Evolutionary conservation across 1,284 basidiomycete genomes (phyloP), one percentile per base, ranked within the genome.

Genomic region (Vanrija sp.): DNA sequence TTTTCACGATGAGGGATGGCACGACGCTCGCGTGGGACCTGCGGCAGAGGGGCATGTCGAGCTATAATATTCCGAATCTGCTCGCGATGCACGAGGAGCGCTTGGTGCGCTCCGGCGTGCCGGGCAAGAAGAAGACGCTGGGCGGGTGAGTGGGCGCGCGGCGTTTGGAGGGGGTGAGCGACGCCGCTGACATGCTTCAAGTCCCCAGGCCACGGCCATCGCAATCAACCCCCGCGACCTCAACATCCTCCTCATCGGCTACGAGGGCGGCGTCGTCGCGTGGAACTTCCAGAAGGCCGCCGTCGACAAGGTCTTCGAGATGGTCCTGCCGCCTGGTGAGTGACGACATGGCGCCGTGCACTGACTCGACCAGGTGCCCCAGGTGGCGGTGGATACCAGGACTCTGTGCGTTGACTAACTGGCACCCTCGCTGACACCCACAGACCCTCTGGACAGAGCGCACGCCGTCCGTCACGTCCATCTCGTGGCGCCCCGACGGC

Each of bases 141-240:
- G 80, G 80, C 52, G 78, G 72, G 75, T 78, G 61, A 63, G 75
- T 78, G 66, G 26, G 29, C 9, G 21, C 34, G n/a, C 18, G 15
- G 9, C 18, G 38, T 38, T 18, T 26, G 42, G 25, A 28, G 28
- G 28, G 7, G 28, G 10, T 38, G 25, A n/a, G n/a, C 52, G 5
- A 5, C 15, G 8, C 34, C 19, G 28, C 28, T 28, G 28, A 51
- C 28, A 28, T 10, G 7, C 28, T 8, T n/a, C 2, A 43, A 52
- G 54, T 0, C 58, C 50, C 3, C 26, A 50, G 9, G 58, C 58
- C 3, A 51, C 51, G 16, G 88, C 89, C 55, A 70, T 85, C 15
- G 80, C 86, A 6, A 77, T 85, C 18, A 89, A 93, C 73, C 92
- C 92, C 2, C 80, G 88, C 54, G 85, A 95, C 68, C 73, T 94